Base-by-base conservation (phyloP, 192 early-diverging fungal species). In the Haplosporangium gracile region DNA sequence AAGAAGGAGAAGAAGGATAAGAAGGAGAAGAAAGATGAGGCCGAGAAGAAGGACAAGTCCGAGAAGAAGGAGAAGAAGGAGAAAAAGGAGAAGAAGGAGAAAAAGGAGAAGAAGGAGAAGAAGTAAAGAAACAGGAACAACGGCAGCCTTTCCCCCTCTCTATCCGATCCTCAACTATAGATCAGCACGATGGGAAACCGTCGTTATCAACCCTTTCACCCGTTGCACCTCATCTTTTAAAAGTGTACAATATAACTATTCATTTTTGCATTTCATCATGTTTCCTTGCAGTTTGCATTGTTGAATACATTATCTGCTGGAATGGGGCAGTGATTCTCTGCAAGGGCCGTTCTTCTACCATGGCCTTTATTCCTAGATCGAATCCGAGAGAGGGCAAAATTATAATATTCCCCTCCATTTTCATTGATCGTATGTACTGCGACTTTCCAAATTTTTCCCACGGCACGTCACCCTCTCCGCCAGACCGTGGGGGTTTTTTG, bases 21-120 rank as follows among this genome's bases (percentile, higher is more conserved):
- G 68, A 75, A 81, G 53, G 76, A 86, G 7, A 75, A 82, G 70
- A 26, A 42, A 69, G 20, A n/a, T n/a, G n/a, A n/a, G n/a, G n/a
- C n/a, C n/a, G 84, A 89, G 18, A 81, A 83, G 74, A 53, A 83
- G 69, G 82, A 87, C 29, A 74, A 79, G 47, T 77, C 55, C 5
- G 79, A 85, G 34, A 79, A 82, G 85, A 76, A 74, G 65, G 69
- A 75, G 13, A 83, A 84, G 72, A 45, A 78, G 51, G 72, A 83
- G 1, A 78, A 78, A 63, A 47, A 51, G 36, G 74, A 81, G 42
- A 75, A 81, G 68, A 51, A 47, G 63, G 68, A 76, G 2, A 63
- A 71, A 53, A 42, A 70, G 38, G 74, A 60, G 18, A 68, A 76
- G 81, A 79, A 85, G 47, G 77, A 72, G 43, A 74, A 83, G 57